Evolutionary conservation across 129 eudicot species (phyloP).

Genomic region (Artemisia argyi): DNA sequence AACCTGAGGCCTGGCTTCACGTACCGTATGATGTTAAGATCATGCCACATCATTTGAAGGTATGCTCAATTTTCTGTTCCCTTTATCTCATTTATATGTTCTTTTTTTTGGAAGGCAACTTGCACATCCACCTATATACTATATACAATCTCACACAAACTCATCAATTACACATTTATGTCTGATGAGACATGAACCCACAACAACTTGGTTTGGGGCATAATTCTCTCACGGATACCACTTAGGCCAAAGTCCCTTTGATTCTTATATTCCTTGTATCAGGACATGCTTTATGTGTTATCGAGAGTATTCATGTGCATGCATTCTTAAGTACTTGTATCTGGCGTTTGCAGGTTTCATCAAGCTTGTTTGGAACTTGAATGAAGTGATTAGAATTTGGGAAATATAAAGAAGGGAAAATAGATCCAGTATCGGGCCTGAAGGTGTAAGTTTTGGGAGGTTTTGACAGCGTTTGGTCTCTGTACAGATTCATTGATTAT

Average conservation of each 20-base stretch:
- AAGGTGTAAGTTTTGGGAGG: slow-evolving; percentile 23
- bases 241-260: too few species aligned
- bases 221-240: too few species aligned
- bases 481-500: slow-evolving; percentile 39
- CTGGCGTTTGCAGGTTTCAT: slow-evolving; percentile 29
- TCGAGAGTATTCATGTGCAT: not conserved
- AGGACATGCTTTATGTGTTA: not conserved
- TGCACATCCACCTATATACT: too few species aligned
- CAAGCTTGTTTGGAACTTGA: slow-evolving; percentile 37
- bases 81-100: not conserved
- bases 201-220: too few species aligned
- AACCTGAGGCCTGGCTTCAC: slow-evolving; percentile 94
- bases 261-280: too few species aligned
- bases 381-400: not conserved
- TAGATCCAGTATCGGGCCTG: not conserved
- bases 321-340: slow-evolving; percentile 3
- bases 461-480: slow-evolving; percentile 16
- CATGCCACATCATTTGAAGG: slow-evolving; percentile 99
- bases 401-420: slow-evolving; percentile 9
- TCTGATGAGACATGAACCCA: not conserved
- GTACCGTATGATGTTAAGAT: slow-evolving; percentile 91
- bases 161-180: not conserved
- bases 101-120: too few species aligned
- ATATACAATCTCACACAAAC: too few species aligned
- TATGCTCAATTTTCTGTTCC: slow-evolving; percentile 14